Conservation (phyloP, 2,329 filamentous ascomycete genomes). For the Xylariaceae sp. region DNA sequence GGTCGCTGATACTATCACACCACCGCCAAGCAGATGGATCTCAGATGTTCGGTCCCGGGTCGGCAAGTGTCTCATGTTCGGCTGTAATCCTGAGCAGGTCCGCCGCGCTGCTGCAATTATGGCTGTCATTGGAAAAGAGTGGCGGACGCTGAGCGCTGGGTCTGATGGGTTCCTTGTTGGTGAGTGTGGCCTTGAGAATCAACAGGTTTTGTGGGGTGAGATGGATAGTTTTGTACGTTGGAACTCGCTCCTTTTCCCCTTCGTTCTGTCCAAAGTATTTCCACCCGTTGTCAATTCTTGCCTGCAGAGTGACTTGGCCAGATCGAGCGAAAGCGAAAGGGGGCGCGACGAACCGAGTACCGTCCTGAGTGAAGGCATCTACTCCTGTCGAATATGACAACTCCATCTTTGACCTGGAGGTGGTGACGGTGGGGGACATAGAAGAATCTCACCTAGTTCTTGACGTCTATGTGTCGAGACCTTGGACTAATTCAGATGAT, state of each 20-base stretch:
- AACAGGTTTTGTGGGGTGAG: slow-evolving; percentile 55
- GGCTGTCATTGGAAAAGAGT: slow-evolving; percentile 58
- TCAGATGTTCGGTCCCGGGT: slow-evolving; percentile 64
- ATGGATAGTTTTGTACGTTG: slow-evolving; percentile 59
- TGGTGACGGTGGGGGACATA: neutral
- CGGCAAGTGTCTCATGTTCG: slow-evolving; percentile 74
- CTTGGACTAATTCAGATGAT: neutral
- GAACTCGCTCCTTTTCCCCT: slow-evolving; percentile 1
- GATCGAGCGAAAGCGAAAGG: too few species aligned
- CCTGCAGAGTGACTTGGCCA: too few species aligned
- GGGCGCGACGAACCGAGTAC: too few species aligned
- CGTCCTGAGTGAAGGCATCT: too few species aligned
- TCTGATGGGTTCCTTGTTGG: slow-evolving; percentile 29
- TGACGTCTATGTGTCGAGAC: slow-evolving; percentile 21
- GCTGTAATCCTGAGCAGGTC: slow-evolving; percentile 58
- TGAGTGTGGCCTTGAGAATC: slow-evolving; percentile 21
- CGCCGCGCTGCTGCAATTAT: slow-evolving; percentile 58
- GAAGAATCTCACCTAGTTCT: neutral
- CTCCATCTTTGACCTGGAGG: too few species aligned
- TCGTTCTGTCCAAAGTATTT: neutral
- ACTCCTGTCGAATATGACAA: too few species aligned
- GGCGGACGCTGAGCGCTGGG: slow-evolving; percentile 50
- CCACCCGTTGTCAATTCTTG: too few species aligned
- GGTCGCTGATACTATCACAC: neutral
- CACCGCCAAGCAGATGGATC: slow-evolving; percentile 61